Conservation (phyloP, 2,329 filamentous ascomycete genomes). For the Lachnellula suecica region DNA sequence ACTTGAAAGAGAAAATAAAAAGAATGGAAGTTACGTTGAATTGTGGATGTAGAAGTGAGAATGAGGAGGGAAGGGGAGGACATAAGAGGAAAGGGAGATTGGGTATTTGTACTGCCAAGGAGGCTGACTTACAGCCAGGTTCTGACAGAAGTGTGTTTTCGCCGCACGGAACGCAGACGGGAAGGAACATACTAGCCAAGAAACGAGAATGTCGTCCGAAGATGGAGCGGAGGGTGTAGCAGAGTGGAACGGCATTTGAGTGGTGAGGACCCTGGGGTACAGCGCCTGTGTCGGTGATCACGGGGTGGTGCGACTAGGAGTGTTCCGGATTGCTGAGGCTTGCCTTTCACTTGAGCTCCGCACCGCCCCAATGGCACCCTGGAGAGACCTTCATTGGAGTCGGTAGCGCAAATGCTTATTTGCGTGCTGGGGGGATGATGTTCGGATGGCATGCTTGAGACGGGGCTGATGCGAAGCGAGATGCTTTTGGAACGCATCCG, state of each 20-base stretch:
- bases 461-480: constrained; percentile 16
- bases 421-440: constrained; percentile 2
- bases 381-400: constrained; percentile 3
- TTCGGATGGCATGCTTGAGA: constrained; percentile 7
- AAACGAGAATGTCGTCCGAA: constrained; percentile 11
- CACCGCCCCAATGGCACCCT: not conserved
- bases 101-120: constrained; percentile 20
- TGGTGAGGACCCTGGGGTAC: constrained; percentile 2
- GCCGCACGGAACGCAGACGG: constrained; percentile 10
- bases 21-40: constrained; percentile 14
- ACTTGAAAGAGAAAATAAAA: constrained; percentile 2
- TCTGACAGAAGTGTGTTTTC: constrained; percentile 7
- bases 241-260: constrained; percentile 4
- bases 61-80: constrained; percentile 4
- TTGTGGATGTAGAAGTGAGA: constrained; percentile 14
- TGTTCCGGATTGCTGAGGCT: constrained; percentile 3
- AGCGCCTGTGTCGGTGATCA: constrained; percentile 17
- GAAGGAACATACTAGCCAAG: not conserved
- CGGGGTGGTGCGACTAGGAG: constrained; percentile 20
- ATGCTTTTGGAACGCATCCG: not conserved
- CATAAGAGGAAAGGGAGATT: constrained; percentile 2
- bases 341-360: not conserved
- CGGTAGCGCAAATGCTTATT: not conserved
- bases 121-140: not conserved
- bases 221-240: constrained; percentile 17